Conservation (phyloP, 2,329 filamentous ascomycete genomes). For the Penicillium sp. region DNA sequence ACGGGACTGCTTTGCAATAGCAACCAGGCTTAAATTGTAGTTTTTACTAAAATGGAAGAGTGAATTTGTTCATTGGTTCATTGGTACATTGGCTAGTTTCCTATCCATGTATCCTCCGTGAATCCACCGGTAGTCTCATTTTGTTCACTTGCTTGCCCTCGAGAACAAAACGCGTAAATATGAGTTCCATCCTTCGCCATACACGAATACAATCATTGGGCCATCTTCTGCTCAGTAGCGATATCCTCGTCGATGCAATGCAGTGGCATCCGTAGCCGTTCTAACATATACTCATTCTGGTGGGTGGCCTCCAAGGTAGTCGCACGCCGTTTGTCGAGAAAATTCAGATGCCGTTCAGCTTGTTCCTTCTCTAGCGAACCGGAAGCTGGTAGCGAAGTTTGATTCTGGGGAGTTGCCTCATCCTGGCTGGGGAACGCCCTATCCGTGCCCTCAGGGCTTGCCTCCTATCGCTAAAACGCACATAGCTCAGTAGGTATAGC, state of each 20-base stretch:
- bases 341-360: background rate
- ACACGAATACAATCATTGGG: background rate
- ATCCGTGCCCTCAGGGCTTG: no score
- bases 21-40: background rate
- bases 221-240: background rate
- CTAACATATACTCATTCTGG: background rate
- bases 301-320: background rate
- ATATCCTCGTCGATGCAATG: background rate
- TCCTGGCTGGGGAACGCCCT: no score
- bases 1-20: background rate
- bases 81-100: background rate
- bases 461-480: no score
- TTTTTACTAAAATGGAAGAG: background rate
- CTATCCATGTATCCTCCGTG: background rate
- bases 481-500: no score
- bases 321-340: background rate
- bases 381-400: no score
- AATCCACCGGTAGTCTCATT: background rate
- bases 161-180: background rate
- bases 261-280: background rate
- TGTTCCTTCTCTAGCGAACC: no score
- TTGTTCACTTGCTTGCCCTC: background rate
- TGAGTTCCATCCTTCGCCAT: background rate
- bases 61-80: background rate
- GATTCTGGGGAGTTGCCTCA: no score